Percentiles rank a stretch among this genome's conserved stretches.
These are phyloP conservation scores for Hypoxylon sp. DNA, from an alignment of 2,329 filamentous ascomycete species.

Conservation along the genomic window DNA sequence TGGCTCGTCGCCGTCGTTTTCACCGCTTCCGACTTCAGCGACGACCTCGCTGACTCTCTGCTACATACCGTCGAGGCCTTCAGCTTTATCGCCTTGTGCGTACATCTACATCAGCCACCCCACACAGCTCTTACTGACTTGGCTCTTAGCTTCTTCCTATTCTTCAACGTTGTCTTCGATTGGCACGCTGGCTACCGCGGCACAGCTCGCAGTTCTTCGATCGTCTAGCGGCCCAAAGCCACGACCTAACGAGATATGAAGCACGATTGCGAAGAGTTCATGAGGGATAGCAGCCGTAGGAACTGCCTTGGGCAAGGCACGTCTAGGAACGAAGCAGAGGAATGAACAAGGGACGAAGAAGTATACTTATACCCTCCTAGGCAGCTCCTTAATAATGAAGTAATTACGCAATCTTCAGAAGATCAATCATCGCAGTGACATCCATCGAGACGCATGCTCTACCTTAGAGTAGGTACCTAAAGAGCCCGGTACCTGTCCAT, in stretches of 20 bases:
- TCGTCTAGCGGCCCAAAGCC: slow-evolving; percentile 34
- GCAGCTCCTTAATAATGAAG: too few relatives aligned
- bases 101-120: not conserved
- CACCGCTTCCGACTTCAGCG: slow-evolving; percentile 42
- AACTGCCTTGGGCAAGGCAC: too few relatives aligned
- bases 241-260: not conserved
- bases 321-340: too few relatives aligned
- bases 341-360: too few relatives aligned
- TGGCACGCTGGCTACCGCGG: slow-evolving; percentile 45
- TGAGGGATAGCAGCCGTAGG: too few relatives aligned
- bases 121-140: slow-evolving; percentile 1
- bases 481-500: too few relatives aligned
- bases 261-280: too few relatives aligned
- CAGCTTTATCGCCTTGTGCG: slow-evolving; percentile 48
- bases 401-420: too few relatives aligned
- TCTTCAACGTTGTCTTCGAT: slow-evolving; percentile 47
- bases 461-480: too few relatives aligned
- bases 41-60: slow-evolving; percentile 33
- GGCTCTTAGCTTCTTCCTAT: slow-evolving; percentile 43
- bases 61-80: slow-evolving; percentile 46
- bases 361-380: too few relatives aligned
- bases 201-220: slow-evolving; percentile 30
- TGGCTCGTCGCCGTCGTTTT: slow-evolving; percentile 48
- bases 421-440: too few relatives aligned
- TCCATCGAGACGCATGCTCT: too few relatives aligned